Evolutionary conservation across 768 basidiomycete species (phyloP).

Genomic region (Tulasnella sp.): DNA sequence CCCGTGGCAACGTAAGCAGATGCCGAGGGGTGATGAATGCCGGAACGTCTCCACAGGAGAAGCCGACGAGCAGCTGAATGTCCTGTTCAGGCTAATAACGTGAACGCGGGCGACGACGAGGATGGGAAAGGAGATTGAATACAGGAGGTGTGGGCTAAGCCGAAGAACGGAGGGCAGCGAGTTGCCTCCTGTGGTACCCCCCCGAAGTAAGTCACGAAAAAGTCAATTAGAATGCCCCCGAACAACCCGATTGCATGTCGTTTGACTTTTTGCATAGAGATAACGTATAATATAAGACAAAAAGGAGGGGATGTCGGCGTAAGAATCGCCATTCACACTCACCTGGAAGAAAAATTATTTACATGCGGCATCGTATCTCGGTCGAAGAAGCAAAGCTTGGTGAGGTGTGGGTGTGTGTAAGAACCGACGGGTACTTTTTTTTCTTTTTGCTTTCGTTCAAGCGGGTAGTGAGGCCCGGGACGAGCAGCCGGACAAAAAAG

Average conservation of each 20-base stretch:
- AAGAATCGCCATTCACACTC: neutral
- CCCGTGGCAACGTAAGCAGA: neutral
- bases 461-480: neutral
- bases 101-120: neutral
- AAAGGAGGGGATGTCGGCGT: neutral
- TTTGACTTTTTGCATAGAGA: neutral
- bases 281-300: neutral
- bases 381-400: neutral
- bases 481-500: neutral
- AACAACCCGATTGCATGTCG: neutral
- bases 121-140: neutral
- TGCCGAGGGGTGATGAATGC: neutral
- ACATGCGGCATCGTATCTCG: conserved; percentile 1
- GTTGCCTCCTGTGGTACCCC: neutral
- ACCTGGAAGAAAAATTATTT: neutral
- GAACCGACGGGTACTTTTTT: neutral
- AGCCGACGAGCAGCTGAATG: neutral
- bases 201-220: neutral
- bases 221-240: neutral
- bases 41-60: neutral
- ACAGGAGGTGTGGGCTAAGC: neutral
- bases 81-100: neutral
- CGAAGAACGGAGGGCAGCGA: neutral
- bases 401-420: neutral
- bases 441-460: neutral